Evolutionary conservation across 2,329 filamentous ascomycete species (phyloP), one percentile per base, ranked within the genome.

Genomic region (Metarhizium sp.): DNA sequence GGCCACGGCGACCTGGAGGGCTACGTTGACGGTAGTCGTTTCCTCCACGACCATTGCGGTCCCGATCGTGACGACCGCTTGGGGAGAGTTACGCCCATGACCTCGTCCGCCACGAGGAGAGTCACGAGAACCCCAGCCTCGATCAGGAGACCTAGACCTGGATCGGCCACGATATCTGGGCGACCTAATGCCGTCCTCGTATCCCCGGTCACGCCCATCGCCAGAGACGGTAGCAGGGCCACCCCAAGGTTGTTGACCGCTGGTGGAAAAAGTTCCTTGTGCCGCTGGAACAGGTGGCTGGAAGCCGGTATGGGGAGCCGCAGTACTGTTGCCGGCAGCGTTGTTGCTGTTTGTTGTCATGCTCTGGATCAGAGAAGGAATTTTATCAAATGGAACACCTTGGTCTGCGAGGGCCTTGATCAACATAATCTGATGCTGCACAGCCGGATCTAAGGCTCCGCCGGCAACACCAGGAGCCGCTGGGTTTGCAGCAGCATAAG

Each of bases 21-120:
- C 88, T 95, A 66, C 94, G 89, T 69, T 96, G 91, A 60, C 92
- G 88, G 73, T 95, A 96, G 43, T 91, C 84, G 54, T 78, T 74
- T 57, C 77, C 79, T 58, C 83, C 78, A 45, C 80, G 78, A 53
- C 78, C 72, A 60, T 66, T 61, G 53, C 77, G 76, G 51, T 80
- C 76, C 62, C 75, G 70, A 46, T 78, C 78, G 59, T 84, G 76
- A 25, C 56, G 56, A 38, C 56, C 54, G 34, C 51, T 51, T 6
- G 32, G 42, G 84, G 82, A 18, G 84, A 86, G 65, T 86, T 83
- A 58, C 81, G 85, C 58, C 87, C 85, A 72, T 89, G 92, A 54
- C 86, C 86, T 67, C 75, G 74, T 63, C 80, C 78, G 61, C 78
- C 78, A 60, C 83, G 82, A 62, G 86, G 85, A 55, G 85, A 85